Percentiles rank a stretch among this genome's conserved stretches.
Evolutionary conservation across 192 early-diverging fungal genomes (phyloP).

Genomic region (Linderina pennispora): DNA sequence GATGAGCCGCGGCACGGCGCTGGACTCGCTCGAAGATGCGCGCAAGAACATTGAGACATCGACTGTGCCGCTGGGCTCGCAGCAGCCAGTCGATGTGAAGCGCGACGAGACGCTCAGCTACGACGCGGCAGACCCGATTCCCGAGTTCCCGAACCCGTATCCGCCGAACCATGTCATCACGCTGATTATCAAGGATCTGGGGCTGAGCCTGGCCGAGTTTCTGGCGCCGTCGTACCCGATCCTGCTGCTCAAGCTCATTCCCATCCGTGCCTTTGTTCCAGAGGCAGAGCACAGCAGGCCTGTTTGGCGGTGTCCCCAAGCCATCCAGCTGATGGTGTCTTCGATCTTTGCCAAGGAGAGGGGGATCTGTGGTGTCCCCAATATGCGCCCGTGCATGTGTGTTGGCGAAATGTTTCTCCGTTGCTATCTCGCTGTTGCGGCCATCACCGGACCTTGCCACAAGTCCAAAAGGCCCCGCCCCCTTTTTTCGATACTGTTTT

Average conservation of each 20-base stretch:
- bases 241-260: conserved; percentile 25
- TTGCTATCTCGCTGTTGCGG: too few relatives aligned
- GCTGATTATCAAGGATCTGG: conserved; percentile 26
- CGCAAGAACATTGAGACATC: conserved; percentile 19
- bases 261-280: not conserved
- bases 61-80: conserved; percentile 3
- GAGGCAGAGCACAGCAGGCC: too few relatives aligned
- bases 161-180: conserved; percentile 24
- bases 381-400: too few relatives aligned
- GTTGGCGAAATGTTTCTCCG: too few relatives aligned
- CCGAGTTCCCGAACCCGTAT: conserved; percentile 41
- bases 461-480: too few relatives aligned
- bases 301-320: too few relatives aligned
- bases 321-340: too few relatives aligned
- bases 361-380: too few relatives aligned
- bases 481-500: too few relatives aligned
- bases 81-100: conserved; percentile 5
- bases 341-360: too few relatives aligned
- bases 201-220: conserved; percentile 27
- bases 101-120: conserved; percentile 37
- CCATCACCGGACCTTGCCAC: too few relatives aligned
- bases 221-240: conserved; percentile 25
- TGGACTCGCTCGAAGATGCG: conserved; percentile 19
- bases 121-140: conserved; percentile 22
- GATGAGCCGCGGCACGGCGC: conserved; percentile 4